These are phyloP conservation scores for Nicotiana tomentosiformis DNA, from an alignment of 257 asterid genomes.

Conservation along the genomic window DNA sequence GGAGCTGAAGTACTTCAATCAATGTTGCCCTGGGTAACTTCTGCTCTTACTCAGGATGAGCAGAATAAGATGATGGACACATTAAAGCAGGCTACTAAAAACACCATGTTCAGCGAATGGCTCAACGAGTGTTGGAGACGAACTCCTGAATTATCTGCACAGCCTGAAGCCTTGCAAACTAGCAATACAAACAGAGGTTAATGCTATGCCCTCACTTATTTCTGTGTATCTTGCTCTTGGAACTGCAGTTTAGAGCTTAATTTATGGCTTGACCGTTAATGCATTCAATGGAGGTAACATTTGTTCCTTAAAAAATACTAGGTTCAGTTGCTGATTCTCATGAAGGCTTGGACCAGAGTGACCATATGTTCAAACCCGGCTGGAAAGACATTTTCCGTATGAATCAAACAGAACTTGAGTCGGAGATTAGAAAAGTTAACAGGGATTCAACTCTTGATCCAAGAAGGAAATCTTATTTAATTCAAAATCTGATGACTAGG, in stretches of 20 bases:
- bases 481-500: conserved; percentile 51
- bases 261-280: not conserved
- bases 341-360: conserved; percentile 28
- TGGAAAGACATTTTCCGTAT: conserved; percentile 50
- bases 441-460: conserved; percentile 42
- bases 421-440: conserved; percentile 44
- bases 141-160: conserved; percentile 29
- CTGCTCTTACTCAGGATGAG: conserved; percentile 47
- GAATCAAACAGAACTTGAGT: conserved; percentile 49
- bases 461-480: conserved; percentile 39
- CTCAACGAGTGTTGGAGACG: conserved; percentile 39
- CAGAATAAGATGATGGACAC: conserved; percentile 49
- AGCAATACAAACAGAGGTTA: conserved; percentile 22
- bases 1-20: conserved; percentile 54
- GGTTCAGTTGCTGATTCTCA: conserved; percentile 26
- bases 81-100: conserved; percentile 39
- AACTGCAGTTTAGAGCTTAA: conserved; percentile 1
- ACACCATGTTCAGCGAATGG: conserved; percentile 52
- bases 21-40: conserved; percentile 52
- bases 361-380: conserved; percentile 41
- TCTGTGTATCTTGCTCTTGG: not conserved
- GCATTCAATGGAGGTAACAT: not conserved
- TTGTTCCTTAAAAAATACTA: not conserved
- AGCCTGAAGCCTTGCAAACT: conserved; percentile 19
- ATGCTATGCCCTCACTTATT: not conserved